Conservation (phyloP, 1,284 basidiomycete genomes). For the Cryptococcus hybrid region DNA sequence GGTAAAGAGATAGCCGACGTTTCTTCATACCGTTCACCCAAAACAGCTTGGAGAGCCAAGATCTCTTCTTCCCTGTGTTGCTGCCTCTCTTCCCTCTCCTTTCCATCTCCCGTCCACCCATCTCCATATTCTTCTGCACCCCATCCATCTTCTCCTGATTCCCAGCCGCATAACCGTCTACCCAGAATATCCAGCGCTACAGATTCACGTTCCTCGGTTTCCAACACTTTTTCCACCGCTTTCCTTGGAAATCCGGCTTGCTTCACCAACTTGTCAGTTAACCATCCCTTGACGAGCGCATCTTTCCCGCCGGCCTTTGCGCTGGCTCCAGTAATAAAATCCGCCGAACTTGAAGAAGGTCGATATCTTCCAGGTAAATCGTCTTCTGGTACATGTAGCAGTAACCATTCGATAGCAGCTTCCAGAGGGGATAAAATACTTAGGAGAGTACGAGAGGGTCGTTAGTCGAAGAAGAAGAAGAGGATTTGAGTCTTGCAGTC, state of each 20-base stretch:
- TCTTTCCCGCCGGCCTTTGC: slow-evolving; percentile 54
- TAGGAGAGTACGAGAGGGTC: slow-evolving; percentile 50
- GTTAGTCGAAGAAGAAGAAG: slow-evolving; percentile 25
- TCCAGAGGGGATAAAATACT: slow-evolving; percentile 57
- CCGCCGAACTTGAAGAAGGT: slow-evolving; percentile 64
- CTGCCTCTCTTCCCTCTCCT: slow-evolving; percentile 55
- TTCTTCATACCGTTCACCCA: slow-evolving; percentile 51
- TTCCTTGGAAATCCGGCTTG: slow-evolving; percentile 79
- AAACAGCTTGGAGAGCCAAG: slow-evolving; percentile 59
- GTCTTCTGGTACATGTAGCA: slow-evolving; percentile 56
- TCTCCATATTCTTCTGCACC: slow-evolving; percentile 53
- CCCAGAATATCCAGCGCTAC: slow-evolving; percentile 48
- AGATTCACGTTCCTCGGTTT: slow-evolving; percentile 33
- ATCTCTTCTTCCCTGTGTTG: slow-evolving; percentile 68
- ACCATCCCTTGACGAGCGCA: slow-evolving; percentile 73
- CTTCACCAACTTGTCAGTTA: slow-evolving; percentile 76
- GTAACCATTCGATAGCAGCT: slow-evolving; percentile 53
- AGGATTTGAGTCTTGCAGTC: slow-evolving; percentile 38
- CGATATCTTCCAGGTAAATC: slow-evolving; percentile 61
- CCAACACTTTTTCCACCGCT: slow-evolving; percentile 56
- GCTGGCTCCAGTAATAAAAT: slow-evolving; percentile 59
- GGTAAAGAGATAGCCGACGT: slow-evolving; percentile 51
- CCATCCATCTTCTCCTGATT: slow-evolving; percentile 50
- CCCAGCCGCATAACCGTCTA: slow-evolving; percentile 48
- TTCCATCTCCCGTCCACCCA: slow-evolving; percentile 54